A percentile compares a stretch with the other conserved stretches of the same genome.
Evolutionary conservation across 257 asterid species (phyloP).

Genomic region (Verbena officinalis): DNA sequence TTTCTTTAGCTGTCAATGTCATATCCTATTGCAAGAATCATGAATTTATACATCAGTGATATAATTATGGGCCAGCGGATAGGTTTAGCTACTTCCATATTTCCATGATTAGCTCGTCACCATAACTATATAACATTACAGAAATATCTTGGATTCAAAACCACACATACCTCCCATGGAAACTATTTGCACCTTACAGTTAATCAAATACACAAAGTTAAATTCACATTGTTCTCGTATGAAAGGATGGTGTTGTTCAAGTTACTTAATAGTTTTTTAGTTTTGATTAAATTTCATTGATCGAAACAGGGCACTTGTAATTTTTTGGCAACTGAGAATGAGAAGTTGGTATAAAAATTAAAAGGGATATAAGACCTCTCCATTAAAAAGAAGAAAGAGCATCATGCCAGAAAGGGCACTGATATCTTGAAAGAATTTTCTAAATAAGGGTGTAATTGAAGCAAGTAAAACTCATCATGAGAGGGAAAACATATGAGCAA

Average conservation of each 20-base stretch:
- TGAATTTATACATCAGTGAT: background rate
- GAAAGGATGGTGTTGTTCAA: too few relatives aligned
- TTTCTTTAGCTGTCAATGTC: constrained; percentile 6
- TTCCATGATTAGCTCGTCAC: constrained; percentile 18
- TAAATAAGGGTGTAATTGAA: background rate
- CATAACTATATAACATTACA: too few relatives aligned
- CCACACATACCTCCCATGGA: too few relatives aligned
- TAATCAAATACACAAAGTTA: too few relatives aligned
- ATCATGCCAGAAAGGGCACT: constrained; percentile 14
- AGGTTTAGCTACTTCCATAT: background rate
- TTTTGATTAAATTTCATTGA: background rate
- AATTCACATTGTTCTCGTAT: too few relatives aligned
- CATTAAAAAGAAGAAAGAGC: background rate
- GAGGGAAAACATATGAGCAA: background rate
- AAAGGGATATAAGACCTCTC: too few relatives aligned
- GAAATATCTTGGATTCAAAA: too few relatives aligned
- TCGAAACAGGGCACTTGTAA: too few relatives aligned
- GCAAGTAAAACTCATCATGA: constrained; percentile 10
- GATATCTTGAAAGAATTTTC: background rate
- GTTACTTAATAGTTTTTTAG: too few relatives aligned
- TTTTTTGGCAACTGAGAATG: too few relatives aligned
- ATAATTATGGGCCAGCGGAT: constrained; percentile 2
- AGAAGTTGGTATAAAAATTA: too few relatives aligned
- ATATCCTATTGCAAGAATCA: constrained; percentile 22
- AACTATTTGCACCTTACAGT: too few relatives aligned